These are phyloP conservation scores for Primulina huaijiensis DNA, from an alignment of 257 asterid species.

Conservation along the genomic window DNA sequence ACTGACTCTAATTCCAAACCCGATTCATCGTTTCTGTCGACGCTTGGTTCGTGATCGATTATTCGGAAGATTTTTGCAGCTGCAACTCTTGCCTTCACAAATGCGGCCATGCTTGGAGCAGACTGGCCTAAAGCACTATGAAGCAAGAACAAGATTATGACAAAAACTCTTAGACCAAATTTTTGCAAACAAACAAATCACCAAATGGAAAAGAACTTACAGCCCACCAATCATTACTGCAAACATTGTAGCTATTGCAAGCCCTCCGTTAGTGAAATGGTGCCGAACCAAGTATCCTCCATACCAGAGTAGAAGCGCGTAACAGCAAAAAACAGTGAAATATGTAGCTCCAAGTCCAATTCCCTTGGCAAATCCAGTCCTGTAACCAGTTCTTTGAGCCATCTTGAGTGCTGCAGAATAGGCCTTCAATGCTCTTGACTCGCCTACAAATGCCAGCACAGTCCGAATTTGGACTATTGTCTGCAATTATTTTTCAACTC, in stretches of 20 bases:
- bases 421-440: slow-evolving; percentile 74
- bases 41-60: slow-evolving; percentile 70
- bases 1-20: slow-evolving; percentile 68
- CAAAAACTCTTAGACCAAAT: neutral
- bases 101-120: slow-evolving; percentile 85
- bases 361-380: slow-evolving; percentile 75
- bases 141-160: slow-evolving; percentile 4
- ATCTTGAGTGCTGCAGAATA: slow-evolving; percentile 66
- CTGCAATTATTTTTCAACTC: slow-evolving; percentile 39
- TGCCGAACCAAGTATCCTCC: slow-evolving; percentile 91
- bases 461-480: slow-evolving; percentile 82
- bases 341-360: slow-evolving; percentile 85
- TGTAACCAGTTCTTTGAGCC: slow-evolving; percentile 69
- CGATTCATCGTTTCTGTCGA: slow-evolving; percentile 44
- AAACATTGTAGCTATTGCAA: slow-evolving; percentile 88
- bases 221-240: slow-evolving; percentile 96
- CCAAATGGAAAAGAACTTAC: slow-evolving; percentile 43
- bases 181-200: neutral
- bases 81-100: slow-evolving; percentile 86
- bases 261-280: slow-evolving; percentile 81
- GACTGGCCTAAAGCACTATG: slow-evolving; percentile 81
- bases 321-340: slow-evolving; percentile 78
- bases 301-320: slow-evolving; percentile 92
- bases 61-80: slow-evolving; percentile 74
- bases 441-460: slow-evolving; percentile 77